phyloP scores from a whole-genome alignment of 805 yeast species.

The Starmerella floricola region DNA sequence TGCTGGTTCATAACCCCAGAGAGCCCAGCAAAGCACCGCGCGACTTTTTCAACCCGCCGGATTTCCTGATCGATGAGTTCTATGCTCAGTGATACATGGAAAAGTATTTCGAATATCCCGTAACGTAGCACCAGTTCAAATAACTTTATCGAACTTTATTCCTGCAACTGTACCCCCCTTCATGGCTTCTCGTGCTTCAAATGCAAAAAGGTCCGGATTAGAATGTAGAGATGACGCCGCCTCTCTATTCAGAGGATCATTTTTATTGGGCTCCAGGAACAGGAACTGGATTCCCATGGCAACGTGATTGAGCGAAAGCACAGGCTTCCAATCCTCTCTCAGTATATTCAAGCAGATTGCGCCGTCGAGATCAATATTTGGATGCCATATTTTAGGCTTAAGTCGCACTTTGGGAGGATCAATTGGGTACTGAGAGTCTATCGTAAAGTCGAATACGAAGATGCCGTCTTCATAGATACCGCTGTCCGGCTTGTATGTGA shows the following conservation, averaged over 20 bases:
- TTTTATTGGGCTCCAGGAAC: conserved; percentile 81
- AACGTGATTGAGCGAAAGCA: conserved; percentile 65
- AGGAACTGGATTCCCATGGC: conserved; percentile 75
- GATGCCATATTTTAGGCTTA: conserved; percentile 67
- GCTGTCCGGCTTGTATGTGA: conserved; percentile 51
- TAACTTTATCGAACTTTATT: conserved; percentile 51
- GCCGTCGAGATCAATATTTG: conserved; percentile 82
- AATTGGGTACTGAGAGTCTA: conserved; percentile 72
- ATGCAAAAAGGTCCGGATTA: conserved; percentile 38
- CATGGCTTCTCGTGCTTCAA: conserved; percentile 54
- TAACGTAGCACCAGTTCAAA: not conserved
- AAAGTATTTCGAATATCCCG: too few species aligned
- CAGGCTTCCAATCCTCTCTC: conserved; percentile 95
- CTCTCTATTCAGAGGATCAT: conserved; percentile 85
- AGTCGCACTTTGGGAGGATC: conserved; percentile 83
- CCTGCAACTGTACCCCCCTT: conserved; percentile 53
- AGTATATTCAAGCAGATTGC: conserved; percentile 84
- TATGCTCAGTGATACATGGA: not conserved
- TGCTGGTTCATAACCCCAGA: conserved; percentile 5
- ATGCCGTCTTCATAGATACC: conserved; percentile 60
- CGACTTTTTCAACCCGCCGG: conserved; percentile 19
- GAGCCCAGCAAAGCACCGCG: conserved; percentile 2
- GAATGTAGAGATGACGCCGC: conserved; percentile 51
- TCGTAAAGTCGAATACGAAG: conserved; percentile 55
- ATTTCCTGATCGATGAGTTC: conserved; percentile 5